Evolutionary conservation across 139 green algal genomes (phyloP).

Genomic region (Chlorella sp.): DNA sequence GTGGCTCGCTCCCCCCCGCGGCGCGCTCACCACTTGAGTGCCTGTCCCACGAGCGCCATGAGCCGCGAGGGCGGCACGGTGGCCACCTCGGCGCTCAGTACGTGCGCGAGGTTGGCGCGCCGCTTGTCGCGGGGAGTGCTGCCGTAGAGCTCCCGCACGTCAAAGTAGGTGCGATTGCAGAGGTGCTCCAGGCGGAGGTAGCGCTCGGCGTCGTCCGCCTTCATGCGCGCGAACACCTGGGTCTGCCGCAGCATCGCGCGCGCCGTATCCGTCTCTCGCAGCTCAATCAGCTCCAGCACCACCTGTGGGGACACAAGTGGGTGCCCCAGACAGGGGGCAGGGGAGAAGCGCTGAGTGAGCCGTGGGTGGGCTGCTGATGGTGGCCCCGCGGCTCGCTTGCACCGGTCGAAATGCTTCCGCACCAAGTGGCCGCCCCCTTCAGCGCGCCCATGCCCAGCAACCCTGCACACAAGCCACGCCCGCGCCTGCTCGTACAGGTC

Average conservation of each 20-base stretch:
- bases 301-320: conserved; percentile 59
- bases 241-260: conserved; percentile 90
- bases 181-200: conserved; percentile 88
- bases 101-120: conserved; percentile 75
- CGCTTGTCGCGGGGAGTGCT: conserved; percentile 85
- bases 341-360: not conserved
- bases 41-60: conserved; percentile 95
- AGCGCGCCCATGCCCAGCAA: too few relatives aligned
- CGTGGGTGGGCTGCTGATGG: too few relatives aligned
- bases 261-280: conserved; percentile 92
- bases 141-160: conserved; percentile 78
- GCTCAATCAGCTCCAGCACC: conserved; percentile 95
- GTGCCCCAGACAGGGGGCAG: not conserved
- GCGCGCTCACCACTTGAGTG: conserved; percentile 90
- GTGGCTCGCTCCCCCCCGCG: too few relatives aligned
- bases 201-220: conserved; percentile 83
- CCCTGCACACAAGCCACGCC: too few relatives aligned
- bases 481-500: conserved; percentile 93
- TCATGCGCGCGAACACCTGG: conserved; percentile 82
- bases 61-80: conserved; percentile 87
- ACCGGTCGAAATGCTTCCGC: too few relatives aligned
- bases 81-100: conserved; percentile 84
- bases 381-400: too few relatives aligned
- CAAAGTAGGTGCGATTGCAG: conserved; percentile 74
- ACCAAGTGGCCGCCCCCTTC: too few relatives aligned